These are phyloP conservation scores for Leishmania braziliensis DNA, from an alignment of 208 protist genomes.

Conservation along the genomic window DNA sequence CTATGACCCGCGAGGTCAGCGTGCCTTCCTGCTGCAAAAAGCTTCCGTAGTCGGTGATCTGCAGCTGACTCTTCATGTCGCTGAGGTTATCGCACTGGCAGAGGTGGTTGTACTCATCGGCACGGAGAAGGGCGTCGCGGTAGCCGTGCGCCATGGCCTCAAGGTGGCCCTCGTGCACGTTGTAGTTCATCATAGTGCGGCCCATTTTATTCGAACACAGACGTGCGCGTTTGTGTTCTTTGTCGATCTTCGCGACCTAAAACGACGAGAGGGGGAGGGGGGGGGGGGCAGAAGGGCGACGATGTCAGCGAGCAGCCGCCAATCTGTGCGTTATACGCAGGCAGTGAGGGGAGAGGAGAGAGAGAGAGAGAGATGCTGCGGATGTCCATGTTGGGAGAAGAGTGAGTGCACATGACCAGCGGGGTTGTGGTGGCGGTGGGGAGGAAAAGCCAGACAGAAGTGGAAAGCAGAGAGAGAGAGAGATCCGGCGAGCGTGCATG, in stretches of 20 bases:
- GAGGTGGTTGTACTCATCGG: conserved; percentile 97
- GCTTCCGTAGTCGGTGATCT: conserved; percentile 97
- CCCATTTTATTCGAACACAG: conserved; percentile 36
- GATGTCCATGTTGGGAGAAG: no score
- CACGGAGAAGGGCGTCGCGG: conserved; percentile 91
- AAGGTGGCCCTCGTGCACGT: conserved; percentile 86
- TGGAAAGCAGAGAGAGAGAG: not conserved
- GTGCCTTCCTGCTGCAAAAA: conserved; percentile 97
- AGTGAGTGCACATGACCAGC: not conserved
- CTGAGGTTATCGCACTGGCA: conserved; percentile 97
- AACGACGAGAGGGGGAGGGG: not conserved
- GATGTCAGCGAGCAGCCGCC: not conserved
- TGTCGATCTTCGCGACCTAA: not conserved
- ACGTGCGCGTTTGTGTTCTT: conserved; percentile 5
- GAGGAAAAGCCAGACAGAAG: not conserved
- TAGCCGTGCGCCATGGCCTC: conserved; percentile 93
- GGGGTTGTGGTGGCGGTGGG: not conserved
- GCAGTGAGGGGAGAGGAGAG: not conserved
- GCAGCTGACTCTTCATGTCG: conserved; percentile 98
- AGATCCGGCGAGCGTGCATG: not conserved
- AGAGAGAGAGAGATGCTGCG: not conserved
- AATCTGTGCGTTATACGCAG: not conserved
- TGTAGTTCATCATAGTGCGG: conserved; percentile 67
- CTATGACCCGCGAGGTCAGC: conserved; percentile 92
- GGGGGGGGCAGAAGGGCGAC: not conserved